Conservation (phyloP, 768 basidiomycete genomes). For the Pleurotus tuoliensis region DNA sequence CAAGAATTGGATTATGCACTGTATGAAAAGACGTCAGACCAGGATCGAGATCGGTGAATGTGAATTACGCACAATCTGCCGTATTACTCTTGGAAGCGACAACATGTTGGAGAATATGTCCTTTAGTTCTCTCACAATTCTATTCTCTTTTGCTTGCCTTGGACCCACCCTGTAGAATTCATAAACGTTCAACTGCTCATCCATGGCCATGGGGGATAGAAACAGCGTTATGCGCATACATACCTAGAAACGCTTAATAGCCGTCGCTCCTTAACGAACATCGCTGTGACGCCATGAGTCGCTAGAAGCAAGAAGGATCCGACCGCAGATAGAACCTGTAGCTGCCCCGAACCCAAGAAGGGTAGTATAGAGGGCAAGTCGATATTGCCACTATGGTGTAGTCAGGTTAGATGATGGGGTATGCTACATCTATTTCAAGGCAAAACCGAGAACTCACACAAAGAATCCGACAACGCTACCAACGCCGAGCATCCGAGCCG, state of each 20-base stretch:
- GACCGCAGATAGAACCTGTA: slow-evolving; percentile 77
- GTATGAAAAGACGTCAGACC: not conserved
- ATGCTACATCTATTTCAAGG: not conserved
- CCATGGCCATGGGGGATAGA: not conserved
- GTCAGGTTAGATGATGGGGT: not conserved
- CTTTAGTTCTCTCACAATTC: slow-evolving; percentile 41
- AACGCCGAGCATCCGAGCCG: slow-evolving; percentile 84
- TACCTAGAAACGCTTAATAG: slow-evolving; percentile 44
- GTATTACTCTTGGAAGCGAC: slow-evolving; percentile 69
- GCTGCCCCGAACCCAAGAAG: slow-evolving; percentile 73
- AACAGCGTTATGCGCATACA: not conserved
- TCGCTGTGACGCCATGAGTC: slow-evolving; percentile 61
- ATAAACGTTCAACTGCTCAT: not conserved
- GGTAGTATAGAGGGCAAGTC: slow-evolving; percentile 69
- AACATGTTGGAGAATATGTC: slow-evolving; percentile 71
- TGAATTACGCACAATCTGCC: slow-evolving; percentile 65
- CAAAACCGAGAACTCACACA: slow-evolving; percentile 50
- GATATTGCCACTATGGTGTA: slow-evolving; percentile 62
- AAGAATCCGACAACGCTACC: slow-evolving; percentile 88
- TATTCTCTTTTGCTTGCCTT: slow-evolving; percentile 17
- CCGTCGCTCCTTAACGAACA: slow-evolving; percentile 61
- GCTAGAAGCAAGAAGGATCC: slow-evolving; percentile 63
- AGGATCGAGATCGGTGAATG: not conserved
- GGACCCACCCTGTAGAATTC: not conserved
- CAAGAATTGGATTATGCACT: slow-evolving; percentile 85